These are phyloP conservation scores for Jatropha podagrica DNA, from an alignment of 441 rosid species.

Conservation along the genomic window DNA sequence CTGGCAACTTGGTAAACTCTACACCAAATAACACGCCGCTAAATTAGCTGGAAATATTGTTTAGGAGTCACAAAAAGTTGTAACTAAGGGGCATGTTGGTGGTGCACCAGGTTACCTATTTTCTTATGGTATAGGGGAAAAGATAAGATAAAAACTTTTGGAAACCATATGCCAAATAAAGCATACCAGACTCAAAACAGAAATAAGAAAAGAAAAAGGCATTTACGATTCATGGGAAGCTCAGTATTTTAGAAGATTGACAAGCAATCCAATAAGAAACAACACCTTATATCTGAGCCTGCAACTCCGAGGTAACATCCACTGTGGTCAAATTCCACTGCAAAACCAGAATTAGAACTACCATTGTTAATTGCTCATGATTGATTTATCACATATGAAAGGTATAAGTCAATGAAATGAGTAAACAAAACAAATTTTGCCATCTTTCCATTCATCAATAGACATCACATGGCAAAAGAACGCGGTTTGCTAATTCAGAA, in stretches of 20 bases:
- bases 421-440: not conserved
- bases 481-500: not conserved
- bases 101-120: not conserved
- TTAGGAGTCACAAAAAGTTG: not conserved
- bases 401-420: not conserved
- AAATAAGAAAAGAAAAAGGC: not conserved
- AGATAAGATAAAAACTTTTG: not conserved
- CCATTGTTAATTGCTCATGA: not conserved
- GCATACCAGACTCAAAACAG: not conserved
- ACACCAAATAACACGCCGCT: slow-evolving; percentile 21
- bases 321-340: slow-evolving; percentile 98
- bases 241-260: not conserved
- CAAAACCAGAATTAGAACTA: slow-evolving; percentile 24
- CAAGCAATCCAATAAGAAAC: not conserved
- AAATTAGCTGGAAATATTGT: not conserved
- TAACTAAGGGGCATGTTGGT: not conserved
- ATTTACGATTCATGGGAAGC: not conserved
- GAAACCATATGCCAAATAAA: not conserved
- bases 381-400: not conserved
- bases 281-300: slow-evolving; percentile 81
- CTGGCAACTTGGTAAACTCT: slow-evolving; percentile 92
- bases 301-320: slow-evolving; percentile 91
- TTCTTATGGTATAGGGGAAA: not conserved
- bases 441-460: not conserved
- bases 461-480: not conserved